Base-by-base conservation (phyloP, 371 early-diverging fungal species). In the Apophysomyces elegans region DNA sequence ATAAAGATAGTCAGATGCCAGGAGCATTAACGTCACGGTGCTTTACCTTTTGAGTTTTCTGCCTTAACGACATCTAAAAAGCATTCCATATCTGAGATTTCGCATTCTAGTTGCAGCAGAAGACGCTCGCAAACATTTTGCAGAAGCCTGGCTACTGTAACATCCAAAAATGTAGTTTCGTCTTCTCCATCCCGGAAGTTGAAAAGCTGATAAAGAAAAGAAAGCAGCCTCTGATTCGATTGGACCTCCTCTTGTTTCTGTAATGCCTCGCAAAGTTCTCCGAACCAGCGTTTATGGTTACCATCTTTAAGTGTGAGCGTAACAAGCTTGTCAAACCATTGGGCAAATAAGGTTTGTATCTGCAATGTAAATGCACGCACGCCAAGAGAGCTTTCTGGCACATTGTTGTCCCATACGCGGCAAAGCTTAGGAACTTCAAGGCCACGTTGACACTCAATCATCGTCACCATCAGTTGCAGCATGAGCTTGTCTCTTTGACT, bases 361-460 rank as follows among this genome's bases (percentile, higher is more conserved):
- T 64, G 61, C 12, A 72, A 54, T 8, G 76, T 59, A 61, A 79
- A 79, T 2, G 65, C 66, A 32, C 58, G 65, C 9, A 79, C 63
- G 26, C 70, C 72, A 7, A 65, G 39, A 8, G 59, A 39, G 36
- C 61, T 63, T 32, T 66, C 69, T 8, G 58, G 56, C 2, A 68
- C 69, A 35, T 67, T 65, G 35, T 18, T 58, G 39, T 73, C 64
- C 69, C 69, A 75, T 18, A 75, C 56, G 44, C 72, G 72, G 57
- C 68, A 67, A 8, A 65, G n/a, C 16, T 65, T 65, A 43, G 74
- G 69, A 5, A 64, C 45, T 36, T 56, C 64, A 37, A 81, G 56
- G n/a, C 76, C 79, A 59, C 67, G 66, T 32, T 67, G 72, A 47
- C 77, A 81, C 63, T 70, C 78, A 63, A 67, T 70, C 60, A 62